phyloP scores from a whole-genome alignment of 768 basidiomycete species.

The Cubamyces lactineus region DNA sequence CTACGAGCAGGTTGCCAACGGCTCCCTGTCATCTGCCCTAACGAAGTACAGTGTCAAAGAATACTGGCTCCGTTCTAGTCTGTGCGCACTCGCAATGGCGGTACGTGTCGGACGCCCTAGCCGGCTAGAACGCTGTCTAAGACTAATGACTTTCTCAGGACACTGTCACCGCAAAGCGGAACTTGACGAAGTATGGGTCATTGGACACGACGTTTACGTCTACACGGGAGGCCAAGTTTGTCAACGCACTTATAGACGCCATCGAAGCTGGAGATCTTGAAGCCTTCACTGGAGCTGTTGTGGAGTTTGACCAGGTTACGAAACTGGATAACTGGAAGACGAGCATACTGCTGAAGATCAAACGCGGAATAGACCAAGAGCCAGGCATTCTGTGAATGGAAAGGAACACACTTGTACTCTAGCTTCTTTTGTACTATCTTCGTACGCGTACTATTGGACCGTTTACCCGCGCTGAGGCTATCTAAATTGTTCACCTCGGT shows the following conservation, averaged over 20 bases:
- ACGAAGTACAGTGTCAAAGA: conserved; percentile 99
- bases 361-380: conserved; percentile 73
- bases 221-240: conserved; percentile 92
- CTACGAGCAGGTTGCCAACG: conserved; percentile 89
- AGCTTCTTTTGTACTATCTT: too few relatives aligned
- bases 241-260: conserved; percentile 77
- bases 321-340: conserved; percentile 99
- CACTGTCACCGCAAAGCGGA: conserved; percentile 78
- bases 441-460: too few relatives aligned
- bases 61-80: conserved; percentile 85
- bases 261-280: conserved; percentile 73
- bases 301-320: conserved; percentile 88
- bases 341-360: conserved; percentile 84
- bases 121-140: background rate
- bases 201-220: conserved; percentile 85
- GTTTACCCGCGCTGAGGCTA: too few relatives aligned
- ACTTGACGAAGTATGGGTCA: conserved; percentile 74
- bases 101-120: conserved; percentile 48
- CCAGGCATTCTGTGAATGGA: conserved; percentile 34
- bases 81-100: conserved; percentile 87
- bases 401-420: background rate
- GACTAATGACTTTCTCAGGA: conserved; percentile 56
- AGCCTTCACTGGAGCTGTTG: conserved; percentile 80
- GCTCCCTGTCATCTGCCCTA: conserved; percentile 75
- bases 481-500: too few relatives aligned